Conservation (phyloP, 352 stramenopile genomes). For the Phytophthora hybrid region DNA sequence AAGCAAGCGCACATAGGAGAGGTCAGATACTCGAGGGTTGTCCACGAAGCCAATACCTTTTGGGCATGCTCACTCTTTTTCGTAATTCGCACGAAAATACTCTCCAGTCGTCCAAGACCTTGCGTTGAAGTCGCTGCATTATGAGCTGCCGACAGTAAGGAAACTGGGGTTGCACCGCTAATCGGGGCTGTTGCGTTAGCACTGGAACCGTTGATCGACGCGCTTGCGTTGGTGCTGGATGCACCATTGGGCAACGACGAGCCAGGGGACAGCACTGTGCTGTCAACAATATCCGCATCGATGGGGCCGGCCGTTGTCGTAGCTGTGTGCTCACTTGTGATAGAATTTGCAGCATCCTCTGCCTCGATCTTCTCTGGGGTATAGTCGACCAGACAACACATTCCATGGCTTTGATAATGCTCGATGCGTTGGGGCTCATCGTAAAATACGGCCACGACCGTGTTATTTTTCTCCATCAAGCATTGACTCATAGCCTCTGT, state of each 20-base stretch:
- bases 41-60: background rate
- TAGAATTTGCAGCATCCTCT: conserved; percentile 29
- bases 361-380: conserved; percentile 36
- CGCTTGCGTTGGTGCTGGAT: conserved; percentile 19
- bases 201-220: conserved; percentile 20
- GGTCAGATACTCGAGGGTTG: background rate
- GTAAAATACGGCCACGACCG: conserved; percentile 44
- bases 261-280: background rate
- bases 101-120: conserved; percentile 76
- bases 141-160: conserved; percentile 22
- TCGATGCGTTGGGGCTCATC: conserved; percentile 35
- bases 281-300: conserved; percentile 17
- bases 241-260: conserved; percentile 7
- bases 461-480: conserved; percentile 54
- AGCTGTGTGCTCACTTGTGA: conserved; percentile 17
- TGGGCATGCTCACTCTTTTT: conserved; percentile 69
- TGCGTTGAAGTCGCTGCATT: conserved; percentile 43
- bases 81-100: conserved; percentile 86
- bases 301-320: conserved; percentile 4
- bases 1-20: background rate
- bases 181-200: conserved; percentile 28
- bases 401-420: conserved; percentile 44
- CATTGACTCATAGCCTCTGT: conserved; percentile 42
- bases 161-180: conserved; percentile 16
- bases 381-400: conserved; percentile 51